Evolutionary conservation across 306 rosid species (phyloP).

Genomic region (Cotoneaster glaucophyllus): DNA sequence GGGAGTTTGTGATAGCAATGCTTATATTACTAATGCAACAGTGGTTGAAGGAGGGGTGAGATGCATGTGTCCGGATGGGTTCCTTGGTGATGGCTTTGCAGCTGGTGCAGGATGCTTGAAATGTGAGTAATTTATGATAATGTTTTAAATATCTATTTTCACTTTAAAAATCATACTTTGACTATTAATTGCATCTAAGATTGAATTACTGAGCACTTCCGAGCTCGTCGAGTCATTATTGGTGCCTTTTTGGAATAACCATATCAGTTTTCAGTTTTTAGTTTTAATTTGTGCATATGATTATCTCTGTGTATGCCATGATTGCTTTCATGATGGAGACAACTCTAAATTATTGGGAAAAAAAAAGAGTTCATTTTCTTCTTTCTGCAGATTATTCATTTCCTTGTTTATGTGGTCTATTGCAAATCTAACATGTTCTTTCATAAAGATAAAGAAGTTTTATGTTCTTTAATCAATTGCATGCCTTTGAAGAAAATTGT

Average conservation of each 20-base stretch:
- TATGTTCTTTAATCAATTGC: background rate
- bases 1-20: slow-evolving; percentile 52
- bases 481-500: background rate
- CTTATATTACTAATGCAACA: slow-evolving; percentile 50
- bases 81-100: slow-evolving; percentile 73
- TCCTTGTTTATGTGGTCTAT: background rate
- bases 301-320: background rate
- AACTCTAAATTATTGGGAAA: background rate
- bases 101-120: slow-evolving; percentile 71
- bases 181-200: background rate
- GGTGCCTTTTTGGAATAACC: background rate
- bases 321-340: background rate
- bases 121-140: slow-evolving; percentile 32
- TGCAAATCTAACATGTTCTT: background rate
- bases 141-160: background rate
- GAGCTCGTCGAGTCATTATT: background rate
- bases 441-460: background rate
- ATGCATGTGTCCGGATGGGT: slow-evolving; percentile 71
- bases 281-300: background rate
- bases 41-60: slow-evolving; percentile 48
- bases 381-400: slow-evolving; percentile 5
- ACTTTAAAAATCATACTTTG: background rate
- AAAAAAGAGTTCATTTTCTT: background rate
- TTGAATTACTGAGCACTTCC: background rate
- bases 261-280: background rate